Conservation (phyloP, 192 early-diverging fungal species). For the Entomortierella chlamydospora region DNA sequence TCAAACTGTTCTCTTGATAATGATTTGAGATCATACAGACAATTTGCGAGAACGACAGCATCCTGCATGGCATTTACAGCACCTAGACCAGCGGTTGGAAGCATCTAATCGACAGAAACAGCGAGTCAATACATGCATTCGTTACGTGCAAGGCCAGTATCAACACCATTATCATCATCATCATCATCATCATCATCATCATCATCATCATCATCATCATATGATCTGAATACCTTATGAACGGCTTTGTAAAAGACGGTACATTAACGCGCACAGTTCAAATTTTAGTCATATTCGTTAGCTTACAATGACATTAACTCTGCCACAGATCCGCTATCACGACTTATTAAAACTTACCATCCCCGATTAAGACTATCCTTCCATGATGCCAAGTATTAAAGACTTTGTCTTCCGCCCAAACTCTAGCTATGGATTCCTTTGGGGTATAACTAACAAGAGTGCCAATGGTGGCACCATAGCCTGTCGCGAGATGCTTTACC, state of each 20-base stretch:
- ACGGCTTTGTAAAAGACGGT: background rate
- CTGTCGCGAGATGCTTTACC: conserved; percentile 13
- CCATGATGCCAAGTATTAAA: conserved; percentile 38
- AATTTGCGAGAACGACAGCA: conserved; percentile 25
- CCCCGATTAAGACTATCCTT: conserved; percentile 22
- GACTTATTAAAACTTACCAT: too few relatives aligned
- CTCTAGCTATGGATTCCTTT: conserved; percentile 17
- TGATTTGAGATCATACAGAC: conserved; percentile 9
- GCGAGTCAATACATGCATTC: background rate
- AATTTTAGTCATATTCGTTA: too few relatives aligned
- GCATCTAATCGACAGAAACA: background rate
- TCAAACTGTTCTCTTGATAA: background rate
- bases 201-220: too few relatives aligned
- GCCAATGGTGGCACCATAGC: conserved; percentile 6
- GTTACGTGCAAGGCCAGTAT: too few relatives aligned
- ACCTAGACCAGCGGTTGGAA: conserved; percentile 13
- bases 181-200: too few relatives aligned
- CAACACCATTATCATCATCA: too few relatives aligned
- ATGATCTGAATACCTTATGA: conserved; percentile 3
- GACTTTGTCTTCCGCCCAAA: conserved; percentile 39
- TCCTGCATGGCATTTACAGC: conserved; percentile 25
- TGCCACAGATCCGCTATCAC: too few relatives aligned
- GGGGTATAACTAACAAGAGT: conserved; percentile 26
- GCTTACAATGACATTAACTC: too few relatives aligned
- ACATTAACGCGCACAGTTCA: too few relatives aligned